These are phyloP conservation scores for Tulasnella sp. DNA, from an alignment of 768 basidiomycete genomes.

Conservation along the genomic window DNA sequence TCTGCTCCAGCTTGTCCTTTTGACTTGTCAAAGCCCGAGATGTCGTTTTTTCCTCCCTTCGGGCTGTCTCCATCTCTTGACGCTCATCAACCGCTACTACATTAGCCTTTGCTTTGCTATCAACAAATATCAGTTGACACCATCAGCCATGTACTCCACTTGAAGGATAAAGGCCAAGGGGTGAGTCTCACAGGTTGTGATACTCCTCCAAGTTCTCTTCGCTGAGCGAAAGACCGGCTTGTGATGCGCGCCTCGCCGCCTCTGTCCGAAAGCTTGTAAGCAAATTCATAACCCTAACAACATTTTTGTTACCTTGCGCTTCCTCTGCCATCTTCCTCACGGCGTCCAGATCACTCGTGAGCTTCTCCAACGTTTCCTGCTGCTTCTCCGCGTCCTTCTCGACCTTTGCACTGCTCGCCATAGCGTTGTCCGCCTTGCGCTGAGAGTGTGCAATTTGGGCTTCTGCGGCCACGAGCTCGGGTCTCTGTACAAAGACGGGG, in stretches of 20 bases:
- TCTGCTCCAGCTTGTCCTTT: slow-evolving; percentile 56
- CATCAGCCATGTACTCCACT: too few species aligned
- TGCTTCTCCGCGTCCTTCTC: slow-evolving; percentile 45
- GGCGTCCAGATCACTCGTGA: slow-evolving; percentile 54
- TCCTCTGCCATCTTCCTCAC: slow-evolving; percentile 61
- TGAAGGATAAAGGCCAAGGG: too few species aligned
- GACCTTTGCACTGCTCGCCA: slow-evolving; percentile 52
- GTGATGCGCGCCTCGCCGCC: slow-evolving; percentile 59
- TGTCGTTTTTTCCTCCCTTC: slow-evolving; percentile 71
- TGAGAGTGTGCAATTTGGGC: slow-evolving; percentile 80
- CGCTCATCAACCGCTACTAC: slow-evolving; percentile 78
- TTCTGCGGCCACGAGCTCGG: slow-evolving; percentile 72
- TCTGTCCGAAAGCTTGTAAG: slow-evolving; percentile 45
- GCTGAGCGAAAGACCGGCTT: slow-evolving; percentile 65
- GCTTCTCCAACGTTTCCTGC: slow-evolving; percentile 40
- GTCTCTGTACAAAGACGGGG: slow-evolving; percentile 44
- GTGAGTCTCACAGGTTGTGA: slow-evolving; percentile 50
- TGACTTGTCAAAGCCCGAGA: slow-evolving; percentile 53
- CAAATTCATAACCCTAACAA: too few species aligned
- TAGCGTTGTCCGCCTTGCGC: slow-evolving; percentile 65
- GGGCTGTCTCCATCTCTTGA: slow-evolving; percentile 68
- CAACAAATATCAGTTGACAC: background rate
- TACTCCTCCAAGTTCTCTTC: slow-evolving; percentile 85
- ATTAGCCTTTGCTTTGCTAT: slow-evolving; percentile 70
- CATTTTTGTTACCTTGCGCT: slow-evolving; percentile 75